Conservation (phyloP, 352 stramenopile genomes). For the Blastocystis hominis region DNA sequence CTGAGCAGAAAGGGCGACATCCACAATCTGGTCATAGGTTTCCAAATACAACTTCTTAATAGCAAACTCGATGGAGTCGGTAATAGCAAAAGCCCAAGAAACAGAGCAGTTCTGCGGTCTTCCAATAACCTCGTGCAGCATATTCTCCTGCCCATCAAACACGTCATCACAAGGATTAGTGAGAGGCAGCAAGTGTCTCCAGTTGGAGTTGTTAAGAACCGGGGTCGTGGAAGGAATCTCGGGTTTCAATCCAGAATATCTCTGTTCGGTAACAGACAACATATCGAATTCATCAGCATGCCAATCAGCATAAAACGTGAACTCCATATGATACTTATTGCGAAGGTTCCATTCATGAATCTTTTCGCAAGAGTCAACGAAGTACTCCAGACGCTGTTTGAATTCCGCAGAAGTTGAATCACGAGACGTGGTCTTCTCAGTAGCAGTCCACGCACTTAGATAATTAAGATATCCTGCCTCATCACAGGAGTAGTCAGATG, state of each 20-base stretch:
- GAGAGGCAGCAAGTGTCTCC: neutral
- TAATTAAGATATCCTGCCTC: neutral
- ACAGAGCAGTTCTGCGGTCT: neutral
- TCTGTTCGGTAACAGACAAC: neutral
- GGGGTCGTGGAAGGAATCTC: neutral
- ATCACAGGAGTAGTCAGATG: neutral
- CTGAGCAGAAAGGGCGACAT: neutral
- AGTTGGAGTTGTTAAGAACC: neutral
- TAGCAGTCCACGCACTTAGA: neutral
- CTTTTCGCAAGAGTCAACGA: no score
- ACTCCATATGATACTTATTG: neutral
- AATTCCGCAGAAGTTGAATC: neutral
- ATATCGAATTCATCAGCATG: neutral
- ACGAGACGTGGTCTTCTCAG: neutral
- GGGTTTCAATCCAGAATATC: neutral
- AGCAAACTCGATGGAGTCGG: neutral
- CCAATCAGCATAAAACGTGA: constrained; percentile 15
- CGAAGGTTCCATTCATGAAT: neutral
- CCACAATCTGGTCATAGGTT: neutral
- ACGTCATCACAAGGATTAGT: neutral
- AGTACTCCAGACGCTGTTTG: neutral
- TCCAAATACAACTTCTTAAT: constrained; percentile 16
- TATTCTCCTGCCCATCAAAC: neutral
- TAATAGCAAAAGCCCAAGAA: neutral
- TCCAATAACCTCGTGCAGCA: neutral